Evolutionary conservation across 345 rosid genomes (phyloP).

Genomic region (Firmiana major): DNA sequence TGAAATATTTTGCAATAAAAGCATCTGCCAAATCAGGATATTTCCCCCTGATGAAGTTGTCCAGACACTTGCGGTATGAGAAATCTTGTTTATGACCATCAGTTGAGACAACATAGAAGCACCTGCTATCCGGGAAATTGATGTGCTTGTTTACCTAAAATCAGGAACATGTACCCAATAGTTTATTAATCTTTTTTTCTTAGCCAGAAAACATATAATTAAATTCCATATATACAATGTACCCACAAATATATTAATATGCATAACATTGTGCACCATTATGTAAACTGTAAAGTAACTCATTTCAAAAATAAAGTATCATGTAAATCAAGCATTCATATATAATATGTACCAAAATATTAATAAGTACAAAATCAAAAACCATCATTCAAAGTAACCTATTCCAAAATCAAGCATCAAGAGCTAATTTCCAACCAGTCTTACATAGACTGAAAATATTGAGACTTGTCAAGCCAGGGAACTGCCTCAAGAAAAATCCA

Average conservation of each 20-base stretch:
- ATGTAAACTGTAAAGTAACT: not conserved
- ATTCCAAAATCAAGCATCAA: not conserved
- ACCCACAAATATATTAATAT: not conserved
- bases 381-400: not conserved
- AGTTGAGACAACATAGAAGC: slow-evolving; percentile 67
- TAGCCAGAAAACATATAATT: not conserved
- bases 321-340: not conserved
- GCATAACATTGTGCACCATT: not conserved
- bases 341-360: not conserved
- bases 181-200: not conserved
- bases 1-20: slow-evolving; percentile 61
- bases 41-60: slow-evolving; percentile 51
- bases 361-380: not conserved
- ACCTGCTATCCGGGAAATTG: slow-evolving; percentile 52
- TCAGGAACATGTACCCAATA: not conserved
- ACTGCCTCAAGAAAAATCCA: not conserved
- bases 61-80: slow-evolving; percentile 73
- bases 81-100: slow-evolving; percentile 73
- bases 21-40: slow-evolving; percentile 59
- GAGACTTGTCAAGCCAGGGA: not conserved
- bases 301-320: no score
- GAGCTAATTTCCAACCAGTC: not conserved
- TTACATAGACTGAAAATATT: not conserved
- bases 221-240: not conserved
- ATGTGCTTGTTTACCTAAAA: slow-evolving; percentile 68